phyloP scores from a whole-genome alignment of 2,329 filamentous ascomycete genomes.

The Hirsutella rhossiliensis region DNA sequence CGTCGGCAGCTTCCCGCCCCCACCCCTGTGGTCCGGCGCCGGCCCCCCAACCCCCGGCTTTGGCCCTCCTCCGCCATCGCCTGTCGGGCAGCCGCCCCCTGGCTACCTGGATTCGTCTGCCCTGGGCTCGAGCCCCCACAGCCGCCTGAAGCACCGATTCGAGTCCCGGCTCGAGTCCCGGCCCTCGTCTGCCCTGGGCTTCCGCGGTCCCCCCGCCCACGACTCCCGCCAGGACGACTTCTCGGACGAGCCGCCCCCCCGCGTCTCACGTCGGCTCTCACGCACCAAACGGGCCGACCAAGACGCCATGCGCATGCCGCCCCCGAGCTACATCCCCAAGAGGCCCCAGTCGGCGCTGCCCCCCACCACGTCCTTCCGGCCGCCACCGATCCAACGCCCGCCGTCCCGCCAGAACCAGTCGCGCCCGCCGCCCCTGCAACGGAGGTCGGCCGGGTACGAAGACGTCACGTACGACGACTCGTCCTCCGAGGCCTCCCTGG shows the following conservation, averaged over 20 bases:
- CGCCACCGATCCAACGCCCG: conserved; percentile 13
- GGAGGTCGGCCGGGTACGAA: conserved; percentile 19
- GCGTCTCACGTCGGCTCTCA: conserved; percentile 29
- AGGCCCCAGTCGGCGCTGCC: conserved; percentile 23
- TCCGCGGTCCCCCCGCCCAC: conserved; percentile 9
- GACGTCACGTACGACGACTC: conserved; percentile 14
- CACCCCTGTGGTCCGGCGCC: conserved; percentile 11
- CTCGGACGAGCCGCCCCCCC: conserved; percentile 20
- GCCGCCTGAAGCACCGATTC: conserved; percentile 21
- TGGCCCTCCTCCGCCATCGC: conserved; percentile 16
- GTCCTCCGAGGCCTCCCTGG: conserved; percentile 1
- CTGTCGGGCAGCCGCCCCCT: conserved; percentile 12
- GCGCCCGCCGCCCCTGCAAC: conserved; percentile 15
- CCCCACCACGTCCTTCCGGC: conserved; percentile 15
- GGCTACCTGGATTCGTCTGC: conserved; percentile 16
- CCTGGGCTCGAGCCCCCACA: conserved; percentile 8
- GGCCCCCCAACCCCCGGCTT: conserved; percentile 13
- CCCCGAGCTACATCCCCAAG: conserved; percentile 23
- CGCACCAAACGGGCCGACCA: conserved; percentile 28
- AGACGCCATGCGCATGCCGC: conserved; percentile 36
- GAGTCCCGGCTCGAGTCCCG: conserved; percentile 21
- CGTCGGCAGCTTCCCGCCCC: conserved; percentile 19
- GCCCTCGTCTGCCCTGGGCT: conserved; percentile 28
- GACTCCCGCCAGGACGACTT: conserved; percentile 28
- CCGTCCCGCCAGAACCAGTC: conserved; percentile 15